Evolutionary conservation across 768 basidiomycete genomes (phyloP).

Genomic region (Russula sp.): DNA sequence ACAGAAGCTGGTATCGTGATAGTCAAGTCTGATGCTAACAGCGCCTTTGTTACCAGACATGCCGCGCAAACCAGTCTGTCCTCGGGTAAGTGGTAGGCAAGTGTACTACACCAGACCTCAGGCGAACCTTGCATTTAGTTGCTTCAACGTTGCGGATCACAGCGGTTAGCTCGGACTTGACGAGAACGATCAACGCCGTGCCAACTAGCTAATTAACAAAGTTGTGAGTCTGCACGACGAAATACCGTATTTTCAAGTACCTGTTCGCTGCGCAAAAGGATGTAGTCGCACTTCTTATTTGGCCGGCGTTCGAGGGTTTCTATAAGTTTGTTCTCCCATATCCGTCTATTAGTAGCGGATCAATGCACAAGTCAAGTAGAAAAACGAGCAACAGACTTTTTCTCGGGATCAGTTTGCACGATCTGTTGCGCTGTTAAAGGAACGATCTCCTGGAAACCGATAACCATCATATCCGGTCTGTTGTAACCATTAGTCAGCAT

Average conservation of each 20-base stretch:
- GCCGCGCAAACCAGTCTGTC: constrained; percentile 77
- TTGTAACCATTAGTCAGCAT: neutral
- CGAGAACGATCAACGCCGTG: constrained; percentile 81
- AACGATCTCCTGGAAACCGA: constrained; percentile 97
- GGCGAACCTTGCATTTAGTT: constrained; percentile 75
- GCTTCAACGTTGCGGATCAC: constrained; percentile 91
- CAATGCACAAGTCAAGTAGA: neutral
- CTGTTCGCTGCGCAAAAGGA: constrained; percentile 89
- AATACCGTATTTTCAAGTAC: constrained; percentile 31
- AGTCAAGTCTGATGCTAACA: constrained; percentile 87
- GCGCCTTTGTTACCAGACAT: constrained; percentile 99
- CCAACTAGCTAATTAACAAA: constrained; percentile 68
- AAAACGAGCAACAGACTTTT: constrained; percentile 46
- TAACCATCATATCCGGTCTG: constrained; percentile 83
- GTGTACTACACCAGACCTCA: neutral
- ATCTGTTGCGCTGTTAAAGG: constrained; percentile 98
- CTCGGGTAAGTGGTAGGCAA: neutral
- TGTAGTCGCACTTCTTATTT: constrained; percentile 63
- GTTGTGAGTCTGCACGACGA: neutral
- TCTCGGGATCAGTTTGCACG: constrained; percentile 90
- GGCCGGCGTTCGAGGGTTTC: constrained; percentile 69
- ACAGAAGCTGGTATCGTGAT: constrained; percentile 87
- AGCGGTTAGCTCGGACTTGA: constrained; percentile 66
- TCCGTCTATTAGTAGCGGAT: constrained; percentile 40
- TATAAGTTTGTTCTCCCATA: constrained; percentile 81